A percentile compares a stretch with the other conserved stretches of the same genome.
These are phyloP conservation scores for Fusarium begoniae DNA, from an alignment of 2,329 filamentous ascomycete species.

Conservation along the genomic window DNA sequence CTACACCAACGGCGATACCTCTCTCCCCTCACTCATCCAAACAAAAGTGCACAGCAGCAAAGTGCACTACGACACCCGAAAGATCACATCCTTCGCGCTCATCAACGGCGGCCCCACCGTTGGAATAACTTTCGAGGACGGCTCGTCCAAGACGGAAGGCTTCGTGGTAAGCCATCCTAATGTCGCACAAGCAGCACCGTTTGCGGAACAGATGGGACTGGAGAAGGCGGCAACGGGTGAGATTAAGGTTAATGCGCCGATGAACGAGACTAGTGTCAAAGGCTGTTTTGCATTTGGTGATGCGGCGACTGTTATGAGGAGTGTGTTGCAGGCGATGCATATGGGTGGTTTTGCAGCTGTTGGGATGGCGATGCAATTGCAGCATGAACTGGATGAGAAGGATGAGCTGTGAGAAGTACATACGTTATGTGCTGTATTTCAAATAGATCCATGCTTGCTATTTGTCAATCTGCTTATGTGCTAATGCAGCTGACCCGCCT, in stretches of 20 bases:
- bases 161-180: slow-evolving; percentile 54
- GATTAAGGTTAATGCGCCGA: slow-evolving; percentile 54
- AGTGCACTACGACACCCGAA: slow-evolving; percentile 51
- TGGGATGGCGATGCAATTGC: slow-evolving; percentile 42
- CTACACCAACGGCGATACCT: slow-evolving; percentile 59
- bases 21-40: slow-evolving; percentile 44
- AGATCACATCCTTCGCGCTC: slow-evolving; percentile 45
- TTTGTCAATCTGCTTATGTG: neutral
- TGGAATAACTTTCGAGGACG: slow-evolving; percentile 52
- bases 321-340: slow-evolving; percentile 41
- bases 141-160: slow-evolving; percentile 47
- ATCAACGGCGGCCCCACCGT: slow-evolving; percentile 42
- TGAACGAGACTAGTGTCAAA: slow-evolving; percentile 58
- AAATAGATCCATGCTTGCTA: neutral
- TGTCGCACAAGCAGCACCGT: slow-evolving; percentile 51
- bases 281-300: slow-evolving; percentile 66
- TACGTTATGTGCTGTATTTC: neutral
- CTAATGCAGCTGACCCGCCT: neutral
- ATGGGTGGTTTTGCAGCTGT: slow-evolving; percentile 43
- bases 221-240: slow-evolving; percentile 54
- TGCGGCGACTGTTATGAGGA: slow-evolving; percentile 47
- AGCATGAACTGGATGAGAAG: slow-evolving; percentile 40
- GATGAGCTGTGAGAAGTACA: slow-evolving; percentile 37
- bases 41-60: slow-evolving; percentile 44
- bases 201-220: slow-evolving; percentile 56